These are phyloP conservation scores for Peterozyma xylosa DNA, from an alignment of 805 yeast genomes.

Conservation along the genomic window DNA sequence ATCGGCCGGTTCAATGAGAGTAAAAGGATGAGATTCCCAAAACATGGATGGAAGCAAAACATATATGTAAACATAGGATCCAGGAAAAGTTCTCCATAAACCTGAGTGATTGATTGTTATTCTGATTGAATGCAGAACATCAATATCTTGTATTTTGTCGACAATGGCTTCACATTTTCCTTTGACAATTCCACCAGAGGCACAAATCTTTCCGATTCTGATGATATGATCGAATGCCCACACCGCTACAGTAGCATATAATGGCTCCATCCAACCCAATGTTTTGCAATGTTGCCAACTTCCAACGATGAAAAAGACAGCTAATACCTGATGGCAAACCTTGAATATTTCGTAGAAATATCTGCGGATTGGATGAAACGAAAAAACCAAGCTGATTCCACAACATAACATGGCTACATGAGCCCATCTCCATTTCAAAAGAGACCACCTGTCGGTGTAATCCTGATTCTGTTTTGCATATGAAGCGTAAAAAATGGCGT, in stretches of 20 bases:
- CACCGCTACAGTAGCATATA: constrained; percentile 48
- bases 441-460: constrained; percentile 27
- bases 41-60: constrained; percentile 35
- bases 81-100: constrained; percentile 49
- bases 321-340: constrained; percentile 31
- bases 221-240: constrained; percentile 66
- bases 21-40: constrained; percentile 68
- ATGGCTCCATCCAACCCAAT: constrained; percentile 42
- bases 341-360: constrained; percentile 38
- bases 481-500: constrained; percentile 28
- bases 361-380: constrained; percentile 25
- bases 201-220: constrained; percentile 45
- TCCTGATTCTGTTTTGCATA: constrained; percentile 27
- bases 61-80: constrained; percentile 56
- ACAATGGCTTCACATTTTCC: constrained; percentile 34
- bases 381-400: constrained; percentile 19
- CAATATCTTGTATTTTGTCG: constrained; percentile 8
- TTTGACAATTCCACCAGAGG: constrained; percentile 52
- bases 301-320: constrained; percentile 32
- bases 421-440: constrained; percentile 37
- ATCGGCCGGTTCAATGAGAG: constrained; percentile 34
- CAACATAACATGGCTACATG: constrained; percentile 24
- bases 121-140: constrained; percentile 31
- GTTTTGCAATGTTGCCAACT: constrained; percentile 39
- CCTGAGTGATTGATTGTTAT: constrained; percentile 43